These are phyloP conservation scores for Apophysomyces elegans DNA, from an alignment of 371 early-diverging fungal genomes.

Conservation along the genomic window DNA sequence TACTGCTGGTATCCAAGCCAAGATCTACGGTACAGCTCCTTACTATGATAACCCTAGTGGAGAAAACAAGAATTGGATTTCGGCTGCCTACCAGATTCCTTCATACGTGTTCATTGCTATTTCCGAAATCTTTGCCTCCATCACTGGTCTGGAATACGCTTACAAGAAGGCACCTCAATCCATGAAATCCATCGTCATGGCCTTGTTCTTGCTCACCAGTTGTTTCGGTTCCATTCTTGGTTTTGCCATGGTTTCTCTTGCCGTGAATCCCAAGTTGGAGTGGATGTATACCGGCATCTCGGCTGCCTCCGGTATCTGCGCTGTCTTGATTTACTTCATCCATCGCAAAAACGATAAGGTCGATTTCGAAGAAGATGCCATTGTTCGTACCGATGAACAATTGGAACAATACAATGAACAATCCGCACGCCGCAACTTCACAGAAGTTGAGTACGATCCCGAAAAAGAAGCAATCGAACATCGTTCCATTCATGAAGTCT, in stretches of 20 bases:
- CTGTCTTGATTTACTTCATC: slow-evolving; percentile 22
- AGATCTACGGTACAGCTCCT: slow-evolving; percentile 58
- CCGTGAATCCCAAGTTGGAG: slow-evolving; percentile 70
- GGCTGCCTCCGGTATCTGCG: slow-evolving; percentile 21
- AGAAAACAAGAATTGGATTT: slow-evolving; percentile 49
- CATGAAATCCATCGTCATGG: slow-evolving; percentile 80
- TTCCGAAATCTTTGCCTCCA: slow-evolving; percentile 72
- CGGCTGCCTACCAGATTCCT: slow-evolving; percentile 68
- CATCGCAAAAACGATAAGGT: slow-evolving; percentile 23
- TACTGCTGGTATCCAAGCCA: slow-evolving; percentile 67
- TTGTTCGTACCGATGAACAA: slow-evolving; percentile 16
- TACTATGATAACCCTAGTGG: slow-evolving; percentile 32
- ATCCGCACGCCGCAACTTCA: neutral
- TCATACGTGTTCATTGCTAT: slow-evolving; percentile 65
- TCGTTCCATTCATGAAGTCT: neutral
- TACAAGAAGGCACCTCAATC: slow-evolving; percentile 78
- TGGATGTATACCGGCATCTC: slow-evolving; percentile 65
- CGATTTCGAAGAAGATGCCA: slow-evolving; percentile 29
- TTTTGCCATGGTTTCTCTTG: slow-evolving; percentile 68
- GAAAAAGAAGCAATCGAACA: slow-evolving; percentile 12
- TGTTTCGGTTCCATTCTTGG: slow-evolving; percentile 69
- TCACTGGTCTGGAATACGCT: slow-evolving; percentile 81
- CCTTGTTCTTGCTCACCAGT: slow-evolving; percentile 73
- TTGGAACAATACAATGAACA: slow-evolving; percentile 5
- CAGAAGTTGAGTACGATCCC: slow-evolving; percentile 11